Base-by-base conservation (phyloP, 768 basidiomycete genomes). In the Nidularia sp. region DNA sequence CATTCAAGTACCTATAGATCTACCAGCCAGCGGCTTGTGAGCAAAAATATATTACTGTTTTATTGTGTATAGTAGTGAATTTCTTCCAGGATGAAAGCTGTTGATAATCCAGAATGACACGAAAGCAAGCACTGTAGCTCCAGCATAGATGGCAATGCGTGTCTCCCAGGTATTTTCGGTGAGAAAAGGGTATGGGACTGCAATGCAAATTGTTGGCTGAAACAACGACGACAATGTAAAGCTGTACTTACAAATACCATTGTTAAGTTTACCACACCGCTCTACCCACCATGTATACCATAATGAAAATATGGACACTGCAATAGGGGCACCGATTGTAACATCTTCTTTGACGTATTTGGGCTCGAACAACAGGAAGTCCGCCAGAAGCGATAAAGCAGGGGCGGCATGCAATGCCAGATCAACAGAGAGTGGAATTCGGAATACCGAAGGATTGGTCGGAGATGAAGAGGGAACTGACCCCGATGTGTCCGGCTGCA, bases 141-240 rank as follows among this genome's bases (percentile, higher is more conserved):
- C 74, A 34, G 62, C 60, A 66, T 93, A 93, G 35, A 92, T 88
- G 5, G 63, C 66, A 9, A 84, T 55, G 10, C 90, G 78, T 32
- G 73, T 66, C 6, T 60, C 56, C 15, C 84, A 68, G 0, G 80
- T 69, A 60, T 77, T 84, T 13, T 84, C 57, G 0, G 83, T 88
- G 53, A 93, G 71, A 70, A 93, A 93, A 0, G 91, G 91, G 67
- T 93, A 93, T 29, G 90, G 88, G 70, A 91, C 88, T 88, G 51
- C 4, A 47, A 46, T 12, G 39, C 35, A 15, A 18, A 35, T 29
- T 33, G 48, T 60, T 12, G 47, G 41, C 36, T 31, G 39, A 9
- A 39, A 18, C 18, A 44, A 52, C 44, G 25, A 25, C 13, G 13
- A 7, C 10, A 44, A 5, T 35, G 10, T 42, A 15, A 48, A 48